phyloP scores from a whole-genome alignment of 1,284 basidiomycete genomes.

The Vanrija humicola region DNA sequence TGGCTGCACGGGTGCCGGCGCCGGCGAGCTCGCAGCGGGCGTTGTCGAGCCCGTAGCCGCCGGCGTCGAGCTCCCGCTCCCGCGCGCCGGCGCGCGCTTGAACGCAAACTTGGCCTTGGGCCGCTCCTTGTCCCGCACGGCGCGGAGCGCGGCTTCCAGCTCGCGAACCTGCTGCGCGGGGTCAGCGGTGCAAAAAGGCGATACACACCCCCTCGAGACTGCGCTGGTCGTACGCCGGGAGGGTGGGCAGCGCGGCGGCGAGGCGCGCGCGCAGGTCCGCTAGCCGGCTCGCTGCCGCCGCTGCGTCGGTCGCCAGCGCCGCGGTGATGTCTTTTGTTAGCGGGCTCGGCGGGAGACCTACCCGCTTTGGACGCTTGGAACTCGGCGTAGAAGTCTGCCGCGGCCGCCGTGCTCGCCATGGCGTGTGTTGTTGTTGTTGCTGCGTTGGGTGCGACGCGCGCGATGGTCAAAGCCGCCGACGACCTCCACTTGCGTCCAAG shows the following conservation, averaged over 20 bases:
- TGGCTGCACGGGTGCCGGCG: conserved; percentile 10
- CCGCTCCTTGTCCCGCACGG: conserved; percentile 51
- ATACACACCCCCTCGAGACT: conserved; percentile 62
- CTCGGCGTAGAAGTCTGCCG: conserved; percentile 23
- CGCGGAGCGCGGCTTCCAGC: conserved; percentile 57
- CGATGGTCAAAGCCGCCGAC: too few species aligned
- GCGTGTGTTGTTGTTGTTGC: neutral
- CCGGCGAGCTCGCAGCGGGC: conserved; percentile 9
- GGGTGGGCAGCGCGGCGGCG: conserved; percentile 58
- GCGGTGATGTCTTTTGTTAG: conserved; percentile 3
- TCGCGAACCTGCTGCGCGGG: conserved; percentile 57
- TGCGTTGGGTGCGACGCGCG: too few species aligned
- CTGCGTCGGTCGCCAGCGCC: neutral
- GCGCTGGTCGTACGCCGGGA: conserved; percentile 70
- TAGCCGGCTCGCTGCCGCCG: conserved; percentile 1
- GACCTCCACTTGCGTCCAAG: too few species aligned
- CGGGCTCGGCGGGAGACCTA: neutral
- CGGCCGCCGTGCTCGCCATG: conserved; percentile 17
- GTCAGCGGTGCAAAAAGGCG: neutral
- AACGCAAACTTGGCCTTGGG: conserved; percentile 66
- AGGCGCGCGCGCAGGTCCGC: conserved; percentile 44
- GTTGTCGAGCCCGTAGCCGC: conserved; percentile 8
- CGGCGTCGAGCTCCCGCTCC: too few species aligned
- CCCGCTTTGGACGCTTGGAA: conserved; percentile 19
- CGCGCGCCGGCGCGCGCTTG: conserved; percentile 51